Percentiles rank a stretch among this genome's conserved stretches.
Conservation (phyloP, 2,329 filamentous ascomycete genomes). For the Fusarium denticulatum region DNA sequence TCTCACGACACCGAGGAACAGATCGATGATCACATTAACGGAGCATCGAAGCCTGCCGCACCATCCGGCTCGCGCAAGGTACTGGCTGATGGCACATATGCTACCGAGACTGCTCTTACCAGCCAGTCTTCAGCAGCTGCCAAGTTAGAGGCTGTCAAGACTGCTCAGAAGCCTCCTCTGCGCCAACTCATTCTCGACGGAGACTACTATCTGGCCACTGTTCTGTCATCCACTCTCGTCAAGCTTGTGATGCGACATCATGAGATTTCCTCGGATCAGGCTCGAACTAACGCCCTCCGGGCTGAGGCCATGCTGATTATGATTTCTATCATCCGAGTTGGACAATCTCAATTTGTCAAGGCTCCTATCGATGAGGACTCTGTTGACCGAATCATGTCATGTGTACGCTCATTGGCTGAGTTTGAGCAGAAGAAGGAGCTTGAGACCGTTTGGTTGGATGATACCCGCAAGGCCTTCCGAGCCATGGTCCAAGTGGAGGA, state of each 20-base stretch:
- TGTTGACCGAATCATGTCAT: constrained; percentile 98
- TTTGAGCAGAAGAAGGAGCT: constrained; percentile 90
- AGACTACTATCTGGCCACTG: constrained; percentile 94
- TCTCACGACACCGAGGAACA: constrained; percentile 79
- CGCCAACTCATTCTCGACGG: constrained; percentile 95
- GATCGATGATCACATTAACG: constrained; percentile 76
- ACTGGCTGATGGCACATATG: constrained; percentile 95
- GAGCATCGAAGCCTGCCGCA: constrained; percentile 77
- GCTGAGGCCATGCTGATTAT: constrained; percentile 99
- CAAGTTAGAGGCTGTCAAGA: constrained; percentile 94
- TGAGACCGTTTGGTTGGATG: constrained; percentile 90
- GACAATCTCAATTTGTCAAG: constrained; percentile 99
- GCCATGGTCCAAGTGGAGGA: constrained; percentile 98
- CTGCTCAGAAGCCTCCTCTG: constrained; percentile 94
- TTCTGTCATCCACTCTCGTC: constrained; percentile 93
- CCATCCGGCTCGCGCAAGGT: constrained; percentile 90
- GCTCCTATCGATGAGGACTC: constrained; percentile 97
- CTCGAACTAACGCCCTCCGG: constrained; percentile 90
- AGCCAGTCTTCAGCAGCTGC: constrained; percentile 90
- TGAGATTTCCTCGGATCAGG: constrained; percentile 86
- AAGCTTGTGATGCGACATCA: constrained; percentile 98
- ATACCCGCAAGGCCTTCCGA: constrained; percentile 94
- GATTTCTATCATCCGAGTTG: constrained; percentile 98
- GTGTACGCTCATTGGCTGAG: constrained; percentile 89
- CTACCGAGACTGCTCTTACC: constrained; percentile 94